Evolutionary conservation across 345 rosid species (phyloP), one percentile per base, ranked within the genome.

Genomic region (Euphorbia lathyris): DNA sequence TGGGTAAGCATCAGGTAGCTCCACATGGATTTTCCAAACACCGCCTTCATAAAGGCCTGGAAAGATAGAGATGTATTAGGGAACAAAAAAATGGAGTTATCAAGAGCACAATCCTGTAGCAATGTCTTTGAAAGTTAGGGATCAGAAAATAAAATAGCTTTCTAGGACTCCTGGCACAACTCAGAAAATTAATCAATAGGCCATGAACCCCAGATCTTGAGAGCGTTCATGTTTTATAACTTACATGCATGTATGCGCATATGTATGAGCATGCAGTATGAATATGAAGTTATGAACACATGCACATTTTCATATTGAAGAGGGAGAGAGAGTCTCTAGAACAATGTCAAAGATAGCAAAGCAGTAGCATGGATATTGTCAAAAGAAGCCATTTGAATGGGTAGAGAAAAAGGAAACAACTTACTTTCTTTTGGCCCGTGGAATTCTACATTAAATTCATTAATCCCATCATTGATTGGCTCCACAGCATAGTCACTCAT

Each of bases 341-440:
- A 25, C 38, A 58, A 68, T 68, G 38, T 1, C 17, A 26, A 58
- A 11, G 32, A 23, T 26, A 69, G 43, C 20, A 58, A 43, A 69
- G 43, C 20, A 58, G 42, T 60, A 43, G 32, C 34, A 36, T 9
- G 61, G n/a, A 36, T 7, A 55, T 51, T n/a, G 12, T 34, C 42
- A 23, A 53, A 7, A 22, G 43, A 53, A 19, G 19, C 42, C 19
- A 34, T 34, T n/a, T 9, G 38, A 13, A 43, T 5, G 26, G 0
- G 29, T 42, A 17, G 13, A 47, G 5, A 58, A 12, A 1, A 25
- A 68, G 22, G 25, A 51, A 19, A 51, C 56, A 51, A 51, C 19
- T 69, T 86, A 88, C 94, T 88, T 78, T 82, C 91, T 85, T 88
- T 88, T 8, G 94, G 94, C 27, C 90, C 94, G 78, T 86, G 81